phyloP scores from a whole-genome alignment of 2,329 filamentous ascomycete species.

The Fusarium chuoi region DNA sequence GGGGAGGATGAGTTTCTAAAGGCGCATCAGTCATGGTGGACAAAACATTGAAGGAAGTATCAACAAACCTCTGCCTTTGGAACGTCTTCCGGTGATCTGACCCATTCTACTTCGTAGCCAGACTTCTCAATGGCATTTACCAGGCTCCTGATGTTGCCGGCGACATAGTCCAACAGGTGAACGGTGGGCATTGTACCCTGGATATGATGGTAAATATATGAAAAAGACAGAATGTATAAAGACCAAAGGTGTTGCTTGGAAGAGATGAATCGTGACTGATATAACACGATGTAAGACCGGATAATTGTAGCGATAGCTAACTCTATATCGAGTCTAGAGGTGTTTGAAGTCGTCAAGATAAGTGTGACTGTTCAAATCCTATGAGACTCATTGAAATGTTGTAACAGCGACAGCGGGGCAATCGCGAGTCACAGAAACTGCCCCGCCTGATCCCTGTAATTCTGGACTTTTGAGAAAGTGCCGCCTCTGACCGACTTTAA shows the following conservation, averaged over 20 bases:
- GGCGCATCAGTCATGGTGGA: slow-evolving; percentile 18
- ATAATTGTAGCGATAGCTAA: slow-evolving; percentile 9
- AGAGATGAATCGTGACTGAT: not conserved
- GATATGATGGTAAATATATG: slow-evolving; percentile 16
- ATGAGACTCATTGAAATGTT: slow-evolving; percentile 26
- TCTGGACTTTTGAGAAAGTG: slow-evolving; percentile 32
- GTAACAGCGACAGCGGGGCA: slow-evolving; percentile 42
- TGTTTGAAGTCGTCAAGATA: slow-evolving; percentile 26
- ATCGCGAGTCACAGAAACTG: slow-evolving; percentile 25
- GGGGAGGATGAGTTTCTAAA: slow-evolving; percentile 89
- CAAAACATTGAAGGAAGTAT: not conserved
- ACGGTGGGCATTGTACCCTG: slow-evolving; percentile 74
- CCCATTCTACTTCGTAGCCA: slow-evolving; percentile 93
- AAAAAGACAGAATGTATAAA: slow-evolving; percentile 2
- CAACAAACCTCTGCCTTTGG: slow-evolving; percentile 79
- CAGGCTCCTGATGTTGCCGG: slow-evolving; percentile 93
- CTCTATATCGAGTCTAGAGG: slow-evolving; percentile 18
- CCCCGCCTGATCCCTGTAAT: slow-evolving; percentile 45
- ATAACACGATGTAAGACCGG: not conserved
- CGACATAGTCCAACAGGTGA: slow-evolving; percentile 87
- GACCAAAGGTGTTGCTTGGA: not conserved
- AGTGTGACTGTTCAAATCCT: slow-evolving; percentile 25
- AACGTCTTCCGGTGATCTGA: slow-evolving; percentile 86
- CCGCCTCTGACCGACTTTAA: slow-evolving; percentile 43
- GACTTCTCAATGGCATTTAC: slow-evolving; percentile 98